phyloP scores from a whole-genome alignment of 148 eudicot species.

The Spergularia bocconei region DNA sequence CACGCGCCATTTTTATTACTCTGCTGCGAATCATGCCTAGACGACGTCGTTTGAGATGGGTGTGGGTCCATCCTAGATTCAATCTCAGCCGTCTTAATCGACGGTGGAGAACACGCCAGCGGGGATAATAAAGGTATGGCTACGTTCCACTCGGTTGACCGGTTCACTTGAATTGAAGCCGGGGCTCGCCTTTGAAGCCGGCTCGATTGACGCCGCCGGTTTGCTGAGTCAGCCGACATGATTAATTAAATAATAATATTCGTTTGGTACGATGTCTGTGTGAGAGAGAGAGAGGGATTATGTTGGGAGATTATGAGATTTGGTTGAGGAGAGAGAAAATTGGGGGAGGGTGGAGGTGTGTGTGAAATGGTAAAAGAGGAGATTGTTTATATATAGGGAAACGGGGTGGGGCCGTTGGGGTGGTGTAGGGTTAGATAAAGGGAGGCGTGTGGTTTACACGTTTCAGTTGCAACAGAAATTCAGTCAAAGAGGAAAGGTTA shows the following conservation, averaged over 20 bases:
- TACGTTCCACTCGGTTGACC: constrained; percentile 57
- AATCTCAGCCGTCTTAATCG: constrained; percentile 30
- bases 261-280: not conserved
- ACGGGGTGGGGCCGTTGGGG: too few relatives aligned
- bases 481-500: constrained; percentile 2
- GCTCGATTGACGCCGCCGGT: constrained; percentile 39
- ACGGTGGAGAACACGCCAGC: constrained; percentile 46
- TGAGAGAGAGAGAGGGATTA: not conserved
- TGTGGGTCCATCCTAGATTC: constrained; percentile 7
- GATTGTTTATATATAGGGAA: not conserved
- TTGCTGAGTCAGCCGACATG: constrained; percentile 33
- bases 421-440: not conserved
- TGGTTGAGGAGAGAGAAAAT: not conserved
- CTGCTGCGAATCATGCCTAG: constrained; percentile 8
- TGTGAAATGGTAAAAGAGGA: not conserved
- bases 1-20: constrained; percentile 2
- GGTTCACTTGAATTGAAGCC: constrained; percentile 54
- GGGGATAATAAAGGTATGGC: constrained; percentile 72
- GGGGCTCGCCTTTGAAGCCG: constrained; percentile 60
- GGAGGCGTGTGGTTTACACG: constrained; percentile 24
- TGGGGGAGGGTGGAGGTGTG: not conserved
- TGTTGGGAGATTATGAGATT: not conserved
- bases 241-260: not conserved
- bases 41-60: constrained; percentile 10
- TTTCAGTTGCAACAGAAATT: constrained; percentile 2